These are phyloP conservation scores for Coemansia sp. DNA, from an alignment of 192 early-diverging fungal species.

Conservation along the genomic window DNA sequence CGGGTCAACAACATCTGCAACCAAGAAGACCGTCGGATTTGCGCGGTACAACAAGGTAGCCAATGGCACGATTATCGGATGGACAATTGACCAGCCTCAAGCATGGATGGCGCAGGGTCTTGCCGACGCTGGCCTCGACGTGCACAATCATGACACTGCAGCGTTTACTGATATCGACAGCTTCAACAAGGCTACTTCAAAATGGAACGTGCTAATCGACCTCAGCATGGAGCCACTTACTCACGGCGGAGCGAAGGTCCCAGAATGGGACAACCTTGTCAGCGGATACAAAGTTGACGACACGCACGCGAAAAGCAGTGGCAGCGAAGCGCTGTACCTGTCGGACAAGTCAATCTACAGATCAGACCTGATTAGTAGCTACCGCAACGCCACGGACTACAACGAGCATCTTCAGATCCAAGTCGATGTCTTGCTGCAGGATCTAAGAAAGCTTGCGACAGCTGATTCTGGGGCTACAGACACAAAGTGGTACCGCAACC, in stretches of 20 bases:
- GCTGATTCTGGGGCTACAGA: conserved; percentile 52
- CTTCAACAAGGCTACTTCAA: conserved; percentile 55
- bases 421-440: conserved; percentile 58
- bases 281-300: conserved; percentile 27
- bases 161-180: conserved; percentile 40
- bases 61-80: conserved; percentile 41
- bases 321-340: conserved; percentile 55
- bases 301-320: neutral
- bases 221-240: conserved; percentile 51
- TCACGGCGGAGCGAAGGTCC: conserved; percentile 57
- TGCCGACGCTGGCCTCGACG: conserved; percentile 62
- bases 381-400: conserved; percentile 63
- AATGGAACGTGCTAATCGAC: conserved; percentile 68
- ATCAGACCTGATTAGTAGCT: conserved; percentile 68
- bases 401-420: conserved; percentile 67
- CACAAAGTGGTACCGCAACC: conserved; percentile 69
- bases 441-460: conserved; percentile 54
- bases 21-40: conserved; percentile 30
- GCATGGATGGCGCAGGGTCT: conserved; percentile 50
- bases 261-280: conserved; percentile 41
- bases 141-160: conserved; percentile 24
- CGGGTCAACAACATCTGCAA: neutral
- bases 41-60: conserved; percentile 50
- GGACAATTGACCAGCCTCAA: conserved; percentile 46
- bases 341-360: conserved; percentile 60